Evolutionary conservation across 1,284 basidiomycete genomes (phyloP), one percentile per base, ranked within the genome.

Genomic region (Ustilago nuda): DNA sequence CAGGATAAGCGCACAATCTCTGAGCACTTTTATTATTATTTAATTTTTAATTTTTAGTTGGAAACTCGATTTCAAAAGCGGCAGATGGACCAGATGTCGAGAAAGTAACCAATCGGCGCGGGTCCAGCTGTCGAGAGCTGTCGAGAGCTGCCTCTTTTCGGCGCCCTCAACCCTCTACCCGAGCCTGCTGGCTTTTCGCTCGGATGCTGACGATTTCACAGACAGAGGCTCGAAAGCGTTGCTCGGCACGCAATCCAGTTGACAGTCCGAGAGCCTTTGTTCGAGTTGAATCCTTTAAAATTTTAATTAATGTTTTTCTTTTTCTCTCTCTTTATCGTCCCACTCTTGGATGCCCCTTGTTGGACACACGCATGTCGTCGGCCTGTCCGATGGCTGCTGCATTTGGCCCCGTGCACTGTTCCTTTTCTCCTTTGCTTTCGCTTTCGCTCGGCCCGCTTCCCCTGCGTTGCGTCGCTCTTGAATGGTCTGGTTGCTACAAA

Each of bases 321-420:
- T 19, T n/a, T 19, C 23, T 19, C 19, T 19, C 1, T 19, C 13
- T 35, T 46, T 32, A 48, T 41, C n/a, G 43, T 11, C 7, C 43
- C 30, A 1, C 35, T 7, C 54, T 56, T 56, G 43, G 37, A 56
- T 56, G 54, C 23, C 54, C 17, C 8, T 13, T 15, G 19, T 41
- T 56, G 54, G 37, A 56, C 54, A 56, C 54, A 53, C 33, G 35
- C 33, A 36, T 36, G 51, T 19, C 27, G 23, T 39, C 56, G 56
- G 56, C 32, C 19, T 37, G 56, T 50, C 46, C 50, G 37, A 60
- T 60, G 27, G 23, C 36, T 43, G 48, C 37, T 61, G 59, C 59
- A 61, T 17, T 36, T 54, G 39, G 51, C 59, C 51, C 59, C 59
- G 53, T 61, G 35, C 58, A 8, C 32, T 23, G 15, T 17, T 11